phyloP scores from a whole-genome alignment of 1,284 basidiomycete species.

The Boletus albobrunnescens region DNA sequence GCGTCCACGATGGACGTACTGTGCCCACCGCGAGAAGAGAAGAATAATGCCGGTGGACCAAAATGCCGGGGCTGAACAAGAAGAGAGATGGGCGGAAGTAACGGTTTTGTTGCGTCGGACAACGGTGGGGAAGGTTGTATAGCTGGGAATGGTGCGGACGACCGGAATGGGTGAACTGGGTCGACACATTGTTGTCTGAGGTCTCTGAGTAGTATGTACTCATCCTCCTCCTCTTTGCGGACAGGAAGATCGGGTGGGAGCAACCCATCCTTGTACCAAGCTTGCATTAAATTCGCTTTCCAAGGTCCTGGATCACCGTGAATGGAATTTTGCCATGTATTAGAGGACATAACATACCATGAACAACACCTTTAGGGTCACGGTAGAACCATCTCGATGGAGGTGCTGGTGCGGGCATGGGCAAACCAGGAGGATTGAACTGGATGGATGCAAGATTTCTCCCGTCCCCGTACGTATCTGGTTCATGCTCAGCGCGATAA shows the following conservation, averaged over 20 bases:
- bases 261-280: slow-evolving; percentile 78
- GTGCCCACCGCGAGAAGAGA: slow-evolving; percentile 78
- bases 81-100: slow-evolving; percentile 73
- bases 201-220: slow-evolving; percentile 66
- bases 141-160: slow-evolving; percentile 41
- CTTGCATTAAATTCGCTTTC: slow-evolving; percentile 80
- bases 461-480: slow-evolving; percentile 42
- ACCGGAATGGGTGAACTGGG: slow-evolving; percentile 70
- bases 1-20: slow-evolving; percentile 82
- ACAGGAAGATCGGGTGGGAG: slow-evolving; percentile 77
- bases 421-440: slow-evolving; percentile 74
- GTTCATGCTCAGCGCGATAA: slow-evolving; percentile 61
- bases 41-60: slow-evolving; percentile 83
- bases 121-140: slow-evolving; percentile 17
- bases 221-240: slow-evolving; percentile 65
- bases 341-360: slow-evolving; percentile 48
- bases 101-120: slow-evolving; percentile 47
- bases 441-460: slow-evolving; percentile 58
- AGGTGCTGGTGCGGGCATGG: slow-evolving; percentile 58
- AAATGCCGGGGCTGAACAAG: slow-evolving; percentile 78
- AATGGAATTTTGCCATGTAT: slow-evolving; percentile 1
- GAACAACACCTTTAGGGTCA: slow-evolving; percentile 72
- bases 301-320: slow-evolving; percentile 58
- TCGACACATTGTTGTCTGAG: slow-evolving; percentile 70
- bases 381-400: slow-evolving; percentile 76